A percentile compares a stretch with the other conserved stretches of the same genome.
These are phyloP conservation scores for Colletotrichum sp. DNA, from an alignment of 2,329 filamentous ascomycete species.

Conservation along the genomic window DNA sequence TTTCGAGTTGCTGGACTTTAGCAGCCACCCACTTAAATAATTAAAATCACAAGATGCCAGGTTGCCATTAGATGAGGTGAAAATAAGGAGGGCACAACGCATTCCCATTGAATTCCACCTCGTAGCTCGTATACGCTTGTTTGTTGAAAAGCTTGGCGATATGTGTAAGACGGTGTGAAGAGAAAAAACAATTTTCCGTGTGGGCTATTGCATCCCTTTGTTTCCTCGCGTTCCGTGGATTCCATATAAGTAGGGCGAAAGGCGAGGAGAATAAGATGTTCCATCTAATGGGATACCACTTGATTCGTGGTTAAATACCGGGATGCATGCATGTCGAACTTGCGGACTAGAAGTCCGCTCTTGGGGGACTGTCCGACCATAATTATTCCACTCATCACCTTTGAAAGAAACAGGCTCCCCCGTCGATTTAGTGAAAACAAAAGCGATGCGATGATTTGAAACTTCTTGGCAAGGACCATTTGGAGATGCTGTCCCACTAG, in stretches of 20 bases:
- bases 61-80: neutral
- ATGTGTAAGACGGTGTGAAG: neutral
- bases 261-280: neutral
- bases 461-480: neutral
- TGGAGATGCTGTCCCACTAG: neutral
- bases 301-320: neutral
- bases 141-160: neutral
- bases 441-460: neutral
- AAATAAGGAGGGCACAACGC: neutral
- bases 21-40: neutral
- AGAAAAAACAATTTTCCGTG: neutral
- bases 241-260: neutral
- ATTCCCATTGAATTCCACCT: neutral
- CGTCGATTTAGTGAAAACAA: neutral
- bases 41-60: rapidly evolving
- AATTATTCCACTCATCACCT: neutral
- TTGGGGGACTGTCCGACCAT: neutral
- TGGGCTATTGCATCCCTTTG: neutral
- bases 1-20: neutral
- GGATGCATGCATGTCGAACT: neutral
- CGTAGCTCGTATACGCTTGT: neutral
- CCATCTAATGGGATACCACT: neutral
- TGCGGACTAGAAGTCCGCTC: neutral
- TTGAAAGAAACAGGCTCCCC: neutral
- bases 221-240: neutral